Evolutionary conservation across 2,329 filamentous ascomycete genomes (phyloP).

Genomic region (Chalaropsis thielavioides): DNA sequence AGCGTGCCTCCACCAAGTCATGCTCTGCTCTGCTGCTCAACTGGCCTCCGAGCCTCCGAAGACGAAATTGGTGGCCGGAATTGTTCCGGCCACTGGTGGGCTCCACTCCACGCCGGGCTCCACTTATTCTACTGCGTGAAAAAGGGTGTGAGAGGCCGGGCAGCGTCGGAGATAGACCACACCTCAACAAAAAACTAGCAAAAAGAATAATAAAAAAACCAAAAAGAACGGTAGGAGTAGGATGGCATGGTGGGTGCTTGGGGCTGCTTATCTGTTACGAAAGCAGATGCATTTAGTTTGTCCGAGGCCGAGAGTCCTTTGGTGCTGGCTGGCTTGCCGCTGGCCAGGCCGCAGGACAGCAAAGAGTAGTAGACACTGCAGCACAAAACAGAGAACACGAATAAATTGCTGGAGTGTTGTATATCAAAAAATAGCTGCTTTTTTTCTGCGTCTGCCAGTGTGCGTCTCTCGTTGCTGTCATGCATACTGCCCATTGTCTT

Average conservation of each 20-base stretch:
- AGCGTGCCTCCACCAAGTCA: not conserved
- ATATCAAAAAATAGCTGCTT: not conserved
- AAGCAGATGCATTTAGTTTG: not conserved
- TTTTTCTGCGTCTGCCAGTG: not conserved
- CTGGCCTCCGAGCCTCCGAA: slow-evolving; percentile 4
- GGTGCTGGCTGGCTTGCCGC: not conserved
- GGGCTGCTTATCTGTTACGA: not conserved
- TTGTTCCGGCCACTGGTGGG: slow-evolving; percentile 10
- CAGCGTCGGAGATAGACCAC: slow-evolving; percentile 1
- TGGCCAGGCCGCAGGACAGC: not conserved
- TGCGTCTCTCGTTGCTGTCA: not conserved
- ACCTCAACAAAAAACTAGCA: not conserved
- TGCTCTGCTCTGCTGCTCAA: not conserved
- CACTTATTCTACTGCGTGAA: not conserved
- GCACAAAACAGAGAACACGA: not conserved
- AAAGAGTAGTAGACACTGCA: not conserved
- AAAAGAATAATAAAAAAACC: not conserved
- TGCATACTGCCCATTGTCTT: not conserved
- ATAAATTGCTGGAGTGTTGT: not conserved
- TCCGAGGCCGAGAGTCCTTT: not conserved
- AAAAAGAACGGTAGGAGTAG: not conserved
- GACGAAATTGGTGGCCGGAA: slow-evolving; percentile 10
- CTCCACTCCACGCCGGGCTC: slow-evolving; percentile 4
- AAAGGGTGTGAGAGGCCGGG: not conserved
- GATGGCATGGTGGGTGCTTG: not conserved